Evolutionary conservation across 129 eudicot genomes (phyloP).

Genomic region (Smallanthus sonchifolius): DNA sequence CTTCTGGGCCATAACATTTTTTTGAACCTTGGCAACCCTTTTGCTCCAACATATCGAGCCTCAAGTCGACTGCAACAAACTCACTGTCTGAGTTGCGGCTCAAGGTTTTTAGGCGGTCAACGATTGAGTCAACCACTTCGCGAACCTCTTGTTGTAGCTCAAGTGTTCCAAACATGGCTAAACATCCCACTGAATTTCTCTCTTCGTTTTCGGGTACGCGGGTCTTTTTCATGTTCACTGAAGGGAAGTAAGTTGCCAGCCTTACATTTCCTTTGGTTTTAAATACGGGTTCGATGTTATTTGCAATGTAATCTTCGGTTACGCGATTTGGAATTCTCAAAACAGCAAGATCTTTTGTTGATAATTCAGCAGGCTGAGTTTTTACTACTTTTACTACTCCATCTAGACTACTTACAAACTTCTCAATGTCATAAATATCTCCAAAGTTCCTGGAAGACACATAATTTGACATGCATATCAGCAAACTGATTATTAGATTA

Average conservation of each 20-base stretch:
- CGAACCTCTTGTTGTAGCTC: slow-evolving; percentile 71
- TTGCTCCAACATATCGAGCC: slow-evolving; percentile 78
- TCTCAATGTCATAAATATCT: slow-evolving; percentile 79
- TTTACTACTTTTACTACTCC: slow-evolving; percentile 82
- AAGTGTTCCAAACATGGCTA: slow-evolving; percentile 81
- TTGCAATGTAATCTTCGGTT: slow-evolving; percentile 57
- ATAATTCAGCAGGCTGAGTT: slow-evolving; percentile 48
- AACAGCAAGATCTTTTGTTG: slow-evolving; percentile 69
- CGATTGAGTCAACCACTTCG: slow-evolving; percentile 81
- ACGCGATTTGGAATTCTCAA: slow-evolving; percentile 85
- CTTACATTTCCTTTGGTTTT: slow-evolving; percentile 73
- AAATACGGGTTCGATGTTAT: slow-evolving; percentile 60
- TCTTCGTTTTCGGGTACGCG: slow-evolving; percentile 35
- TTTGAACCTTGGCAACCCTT: slow-evolving; percentile 83
- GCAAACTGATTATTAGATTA: not conserved
- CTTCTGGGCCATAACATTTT: slow-evolving; percentile 75
- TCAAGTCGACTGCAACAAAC: slow-evolving; percentile 86
- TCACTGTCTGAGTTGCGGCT: slow-evolving; percentile 78
- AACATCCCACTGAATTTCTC: slow-evolving; percentile 58
- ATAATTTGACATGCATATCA: not conserved
- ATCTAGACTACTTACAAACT: slow-evolving; percentile 64
- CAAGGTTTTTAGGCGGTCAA: slow-evolving; percentile 70
- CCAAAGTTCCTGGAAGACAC: slow-evolving; percentile 66
- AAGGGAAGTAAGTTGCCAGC: slow-evolving; percentile 88
- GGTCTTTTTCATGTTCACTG: slow-evolving; percentile 76